phyloP scores from a whole-genome alignment of 768 basidiomycete genomes.

The Amanita pallidorosea region DNA sequence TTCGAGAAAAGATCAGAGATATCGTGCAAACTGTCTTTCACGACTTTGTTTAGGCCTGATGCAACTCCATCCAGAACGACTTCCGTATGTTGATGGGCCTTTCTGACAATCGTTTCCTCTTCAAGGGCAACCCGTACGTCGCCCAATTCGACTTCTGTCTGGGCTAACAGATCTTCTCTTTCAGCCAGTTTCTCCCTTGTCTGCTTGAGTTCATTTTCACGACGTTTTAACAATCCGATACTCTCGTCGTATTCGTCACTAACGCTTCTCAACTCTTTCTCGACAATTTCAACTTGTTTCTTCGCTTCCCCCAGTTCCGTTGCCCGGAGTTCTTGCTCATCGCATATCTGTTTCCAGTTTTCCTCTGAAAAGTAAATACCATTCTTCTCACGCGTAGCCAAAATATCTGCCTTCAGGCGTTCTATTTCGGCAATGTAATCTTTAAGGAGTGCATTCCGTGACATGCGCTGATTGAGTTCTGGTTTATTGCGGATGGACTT shows the following conservation, averaged over 20 bases:
- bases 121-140: slow-evolving; percentile 51
- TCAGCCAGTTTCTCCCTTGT: slow-evolving; percentile 45
- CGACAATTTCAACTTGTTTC: slow-evolving; percentile 74
- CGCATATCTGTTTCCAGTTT: slow-evolving; percentile 73
- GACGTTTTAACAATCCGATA: slow-evolving; percentile 61
- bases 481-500: slow-evolving; percentile 95
- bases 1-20: slow-evolving; percentile 68
- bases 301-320: slow-evolving; percentile 77
- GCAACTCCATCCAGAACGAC: slow-evolving; percentile 63
- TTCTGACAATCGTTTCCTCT: slow-evolving; percentile 70
- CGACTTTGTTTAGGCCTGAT: slow-evolving; percentile 48
- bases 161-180: slow-evolving; percentile 39
- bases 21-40: slow-evolving; percentile 61
- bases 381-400: slow-evolving; percentile 91
- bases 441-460: slow-evolving; percentile 82
- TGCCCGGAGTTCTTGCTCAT: slow-evolving; percentile 65
- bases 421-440: slow-evolving; percentile 94
- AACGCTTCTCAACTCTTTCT: slow-evolving; percentile 67
- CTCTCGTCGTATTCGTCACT: slow-evolving; percentile 91
- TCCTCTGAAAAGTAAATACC: slow-evolving; percentile 92
- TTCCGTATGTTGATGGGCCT: slow-evolving; percentile 74
- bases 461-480: slow-evolving; percentile 91
- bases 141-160: slow-evolving; percentile 48
- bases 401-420: slow-evolving; percentile 78
- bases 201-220: slow-evolving; percentile 65